These are phyloP conservation scores for Populus tomentosa DNA, from an alignment of 441 rosid genomes.

Conservation along the genomic window DNA sequence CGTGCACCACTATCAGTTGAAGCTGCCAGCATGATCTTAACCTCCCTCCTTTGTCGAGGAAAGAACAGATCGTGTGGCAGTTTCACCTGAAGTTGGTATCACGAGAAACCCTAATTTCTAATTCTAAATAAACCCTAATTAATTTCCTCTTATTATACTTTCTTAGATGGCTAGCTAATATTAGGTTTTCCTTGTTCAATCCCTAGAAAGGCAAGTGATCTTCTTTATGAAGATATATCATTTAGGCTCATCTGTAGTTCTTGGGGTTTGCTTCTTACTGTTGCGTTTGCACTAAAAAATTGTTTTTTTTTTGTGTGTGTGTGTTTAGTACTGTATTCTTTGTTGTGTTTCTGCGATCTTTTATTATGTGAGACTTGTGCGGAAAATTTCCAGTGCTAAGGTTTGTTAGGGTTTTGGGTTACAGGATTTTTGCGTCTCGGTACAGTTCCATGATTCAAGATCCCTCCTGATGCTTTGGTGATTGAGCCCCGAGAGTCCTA, in stretches of 20 bases:
- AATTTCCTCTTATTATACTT: background rate
- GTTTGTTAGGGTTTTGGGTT: conserved; percentile 22
- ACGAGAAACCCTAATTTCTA: conserved; percentile 39
- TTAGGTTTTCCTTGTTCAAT: conserved; percentile 21
- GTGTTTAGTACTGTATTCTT: background rate
- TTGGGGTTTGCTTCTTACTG: conserved; percentile 2
- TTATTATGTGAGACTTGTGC: conserved; percentile 2
- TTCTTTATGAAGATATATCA: conserved; percentile 1
- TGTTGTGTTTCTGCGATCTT: conserved; percentile 1
- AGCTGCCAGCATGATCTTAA: conserved; percentile 99
- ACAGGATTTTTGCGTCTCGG: conserved; percentile 33
- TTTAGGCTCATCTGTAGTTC: conserved; percentile 18
- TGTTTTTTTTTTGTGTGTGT: background rate
- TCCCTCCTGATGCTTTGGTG: conserved; percentile 24
- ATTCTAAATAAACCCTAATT: conserved; percentile 23
- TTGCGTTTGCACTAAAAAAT: background rate
- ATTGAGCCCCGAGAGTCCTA: conserved; percentile 26
- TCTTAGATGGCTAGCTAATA: conserved; percentile 5
- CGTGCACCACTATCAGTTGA: conserved; percentile 82
- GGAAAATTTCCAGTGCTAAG: background rate
- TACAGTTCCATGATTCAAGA: conserved; percentile 32
- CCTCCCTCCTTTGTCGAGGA: conserved; percentile 32
- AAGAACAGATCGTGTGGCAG: conserved; percentile 85
- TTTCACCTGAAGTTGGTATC: conserved; percentile 77
- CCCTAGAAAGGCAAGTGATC: conserved; percentile 17